Percentiles rank a stretch among this genome's conserved stretches.
Conservation (phyloP, 2,329 filamentous ascomycete species). For the Alternaria consortialis region DNA sequence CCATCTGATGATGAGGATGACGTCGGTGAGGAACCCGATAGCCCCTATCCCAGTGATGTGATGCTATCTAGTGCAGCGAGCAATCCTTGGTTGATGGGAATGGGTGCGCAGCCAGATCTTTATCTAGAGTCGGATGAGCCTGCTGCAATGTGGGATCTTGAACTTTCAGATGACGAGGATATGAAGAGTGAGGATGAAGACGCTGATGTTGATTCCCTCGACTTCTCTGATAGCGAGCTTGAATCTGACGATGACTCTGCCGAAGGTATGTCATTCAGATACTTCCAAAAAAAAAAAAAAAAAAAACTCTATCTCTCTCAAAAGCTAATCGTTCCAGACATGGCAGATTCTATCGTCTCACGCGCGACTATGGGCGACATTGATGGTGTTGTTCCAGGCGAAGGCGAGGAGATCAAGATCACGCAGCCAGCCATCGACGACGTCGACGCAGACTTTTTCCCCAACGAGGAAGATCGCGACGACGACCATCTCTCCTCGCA, state of each 20-base stretch:
- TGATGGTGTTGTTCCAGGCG: conserved; percentile 76
- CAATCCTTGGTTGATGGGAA: conserved; percentile 49
- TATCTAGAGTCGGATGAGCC: conserved; percentile 42
- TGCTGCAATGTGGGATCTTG: conserved; percentile 52
- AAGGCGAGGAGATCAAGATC: conserved; percentile 79
- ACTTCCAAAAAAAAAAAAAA: background rate
- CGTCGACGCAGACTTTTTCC: conserved; percentile 83
- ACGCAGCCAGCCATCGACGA: conserved; percentile 94
- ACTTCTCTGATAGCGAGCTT: conserved; percentile 68
- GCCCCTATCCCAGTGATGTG: conserved; percentile 37
- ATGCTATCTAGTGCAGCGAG: conserved; percentile 56
- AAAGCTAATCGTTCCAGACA: conserved; percentile 15
- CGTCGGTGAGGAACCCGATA: conserved; percentile 49
- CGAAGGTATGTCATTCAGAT: conserved; percentile 24
- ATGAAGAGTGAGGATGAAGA: conserved; percentile 52
- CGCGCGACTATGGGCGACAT: conserved; percentile 69
- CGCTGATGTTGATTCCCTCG: conserved; percentile 48
- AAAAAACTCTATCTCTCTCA: too few relatives aligned
- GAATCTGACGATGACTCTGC: conserved; percentile 45
- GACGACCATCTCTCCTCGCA: conserved; percentile 83
- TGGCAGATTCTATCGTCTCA: conserved; percentile 41
- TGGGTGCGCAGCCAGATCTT: conserved; percentile 48
- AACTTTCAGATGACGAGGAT: conserved; percentile 63
- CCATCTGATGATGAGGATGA: conserved; percentile 63
- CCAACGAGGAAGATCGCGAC: conserved; percentile 74